phyloP scores from a whole-genome alignment of 2,329 filamentous ascomycete species.

The Pseudofabraea citricarpa region DNA sequence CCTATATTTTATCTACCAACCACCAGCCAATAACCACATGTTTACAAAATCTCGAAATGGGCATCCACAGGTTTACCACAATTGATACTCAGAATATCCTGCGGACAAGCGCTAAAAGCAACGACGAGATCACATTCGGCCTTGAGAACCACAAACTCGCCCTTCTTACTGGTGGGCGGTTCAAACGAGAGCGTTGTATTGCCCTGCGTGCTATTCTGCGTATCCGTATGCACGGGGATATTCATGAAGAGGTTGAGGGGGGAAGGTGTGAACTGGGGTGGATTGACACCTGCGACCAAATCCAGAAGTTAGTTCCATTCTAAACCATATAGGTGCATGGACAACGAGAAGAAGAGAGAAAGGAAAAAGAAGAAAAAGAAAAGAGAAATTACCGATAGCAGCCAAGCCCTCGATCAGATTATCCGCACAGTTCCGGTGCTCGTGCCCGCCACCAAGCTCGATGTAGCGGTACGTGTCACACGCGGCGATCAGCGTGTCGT shows the following conservation, averaged over 20 bases:
- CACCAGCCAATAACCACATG: no score
- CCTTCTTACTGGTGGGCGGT: conserved; percentile 13
- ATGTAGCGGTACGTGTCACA: conserved; percentile 17
- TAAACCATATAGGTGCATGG: no score
- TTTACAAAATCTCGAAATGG: conserved; percentile 15
- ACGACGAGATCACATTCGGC: conserved; percentile 19
- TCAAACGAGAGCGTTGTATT: conserved; percentile 16
- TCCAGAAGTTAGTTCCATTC: no score
- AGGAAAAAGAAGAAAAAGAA: background rate
- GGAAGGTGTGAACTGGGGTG: conserved; percentile 18
- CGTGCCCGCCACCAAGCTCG: conserved; percentile 14
- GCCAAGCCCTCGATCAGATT: conserved; percentile 18
- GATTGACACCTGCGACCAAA: conserved; percentile 13
- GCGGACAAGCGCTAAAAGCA: conserved; percentile 21
- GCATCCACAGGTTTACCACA: conserved; percentile 18
- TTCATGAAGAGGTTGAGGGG: conserved; percentile 22
- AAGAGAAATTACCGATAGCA: conserved; percentile 10
- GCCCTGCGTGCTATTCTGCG: background rate
- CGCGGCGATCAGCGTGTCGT: conserved; percentile 20
- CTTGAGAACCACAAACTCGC: conserved; percentile 15
- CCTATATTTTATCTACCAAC: no score
- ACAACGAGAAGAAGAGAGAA: background rate
- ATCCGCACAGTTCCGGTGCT: conserved; percentile 20
- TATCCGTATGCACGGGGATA: conserved; percentile 20
- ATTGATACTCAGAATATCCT: conserved; percentile 21